phyloP scores from a whole-genome alignment of 2,329 filamentous ascomycete genomes.

The Alternaria conjuncta region DNA sequence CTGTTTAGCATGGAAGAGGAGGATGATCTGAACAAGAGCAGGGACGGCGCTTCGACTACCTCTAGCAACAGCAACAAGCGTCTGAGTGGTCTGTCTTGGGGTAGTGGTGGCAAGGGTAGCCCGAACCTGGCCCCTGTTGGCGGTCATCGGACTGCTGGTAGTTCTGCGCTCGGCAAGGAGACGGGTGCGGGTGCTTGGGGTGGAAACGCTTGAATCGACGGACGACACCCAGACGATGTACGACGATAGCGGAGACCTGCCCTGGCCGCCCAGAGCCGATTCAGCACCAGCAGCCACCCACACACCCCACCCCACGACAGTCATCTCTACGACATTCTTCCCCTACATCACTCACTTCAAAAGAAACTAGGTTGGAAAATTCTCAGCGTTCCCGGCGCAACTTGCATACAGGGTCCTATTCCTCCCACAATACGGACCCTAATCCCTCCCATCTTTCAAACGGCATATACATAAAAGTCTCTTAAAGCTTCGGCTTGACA shows the following conservation, averaged over 20 bases:
- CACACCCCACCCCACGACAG: not conserved
- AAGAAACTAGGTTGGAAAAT: constrained; percentile 11
- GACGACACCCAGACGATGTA: too few relatives aligned
- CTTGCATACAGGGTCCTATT: constrained; percentile 13
- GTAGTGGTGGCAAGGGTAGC: constrained; percentile 46
- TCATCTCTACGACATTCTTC: not conserved
- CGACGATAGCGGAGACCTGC: not conserved
- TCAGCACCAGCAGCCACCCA: not conserved
- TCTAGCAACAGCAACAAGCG: constrained; percentile 46
- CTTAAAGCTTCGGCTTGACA: constrained; percentile 5
- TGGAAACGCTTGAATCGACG: constrained; percentile 18
- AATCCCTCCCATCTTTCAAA: not conserved
- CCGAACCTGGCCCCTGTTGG: constrained; percentile 45
- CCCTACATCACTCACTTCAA: not conserved
- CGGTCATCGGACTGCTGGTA: constrained; percentile 30
- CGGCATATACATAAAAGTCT: constrained; percentile 16
- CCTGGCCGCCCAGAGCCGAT: not conserved
- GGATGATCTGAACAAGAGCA: constrained; percentile 42
- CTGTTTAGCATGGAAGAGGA: constrained; percentile 53
- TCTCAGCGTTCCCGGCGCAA: constrained; percentile 9
- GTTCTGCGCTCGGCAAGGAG: constrained; percentile 29
- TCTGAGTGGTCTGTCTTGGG: constrained; percentile 46
- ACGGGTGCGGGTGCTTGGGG: constrained; percentile 28
- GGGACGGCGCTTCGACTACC: constrained; percentile 44
- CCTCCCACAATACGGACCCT: not conserved